A percentile compares a stretch with the other conserved stretches of the same genome.
Evolutionary conservation across 257 asterid genomes (phyloP).

Genomic region (Solanum medicagineum): DNA sequence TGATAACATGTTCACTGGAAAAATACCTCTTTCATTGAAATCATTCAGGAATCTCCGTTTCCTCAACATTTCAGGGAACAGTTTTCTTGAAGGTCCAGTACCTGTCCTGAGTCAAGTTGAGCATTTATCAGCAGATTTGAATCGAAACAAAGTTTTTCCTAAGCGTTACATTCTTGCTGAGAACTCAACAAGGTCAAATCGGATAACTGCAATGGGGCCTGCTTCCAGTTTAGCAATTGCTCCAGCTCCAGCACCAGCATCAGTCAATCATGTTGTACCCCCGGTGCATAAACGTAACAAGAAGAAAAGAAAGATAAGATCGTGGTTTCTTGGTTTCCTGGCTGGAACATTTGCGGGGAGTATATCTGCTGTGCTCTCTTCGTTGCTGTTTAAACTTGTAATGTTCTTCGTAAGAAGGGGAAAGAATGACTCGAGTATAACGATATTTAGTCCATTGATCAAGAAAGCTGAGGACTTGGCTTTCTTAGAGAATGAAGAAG

Average conservation of each 20-base stretch:
- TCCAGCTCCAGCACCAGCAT: slow-evolving; percentile 26
- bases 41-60: slow-evolving; percentile 53
- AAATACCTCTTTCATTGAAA: slow-evolving; percentile 41
- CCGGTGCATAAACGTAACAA: neutral
- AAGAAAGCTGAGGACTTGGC: slow-evolving; percentile 72
- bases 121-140: slow-evolving; percentile 6
- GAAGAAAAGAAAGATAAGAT: slow-evolving; percentile 11
- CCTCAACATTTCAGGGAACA: slow-evolving; percentile 66
- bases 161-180: slow-evolving; percentile 52
- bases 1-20: slow-evolving; percentile 54
- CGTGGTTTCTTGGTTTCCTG: slow-evolving; percentile 45
- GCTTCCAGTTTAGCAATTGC: neutral
- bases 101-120: slow-evolving; percentile 19
- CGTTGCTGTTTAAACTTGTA: slow-evolving; percentile 25
- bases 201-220: slow-evolving; percentile 22
- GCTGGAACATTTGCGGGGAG: slow-evolving; percentile 51
- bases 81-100: slow-evolving; percentile 28
- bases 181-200: slow-evolving; percentile 15
- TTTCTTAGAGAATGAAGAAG: slow-evolving; percentile 61
- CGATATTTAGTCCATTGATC: slow-evolving; percentile 53
- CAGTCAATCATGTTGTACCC: neutral
- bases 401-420: slow-evolving; percentile 19
- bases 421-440: slow-evolving; percentile 20
- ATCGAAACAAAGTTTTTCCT: slow-evolving; percentile 6
- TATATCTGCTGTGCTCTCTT: slow-evolving; percentile 32